Evolutionary conservation across 1,284 basidiomycete genomes (phyloP).

Genomic region (Cutaneotrichosporon spelunceum): DNA sequence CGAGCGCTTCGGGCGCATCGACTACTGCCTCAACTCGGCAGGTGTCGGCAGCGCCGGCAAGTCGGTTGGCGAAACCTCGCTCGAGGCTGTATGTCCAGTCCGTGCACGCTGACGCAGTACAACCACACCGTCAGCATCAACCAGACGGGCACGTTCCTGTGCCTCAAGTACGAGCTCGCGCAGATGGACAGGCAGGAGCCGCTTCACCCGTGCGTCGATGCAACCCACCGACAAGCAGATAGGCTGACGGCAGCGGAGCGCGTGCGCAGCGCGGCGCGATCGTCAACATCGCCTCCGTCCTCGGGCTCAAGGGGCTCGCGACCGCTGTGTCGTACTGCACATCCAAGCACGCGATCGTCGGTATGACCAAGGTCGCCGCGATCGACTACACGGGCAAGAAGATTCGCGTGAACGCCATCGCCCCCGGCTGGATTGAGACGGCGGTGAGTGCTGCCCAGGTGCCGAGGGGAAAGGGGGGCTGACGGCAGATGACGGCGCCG

Average conservation of each 20-base stretch:
- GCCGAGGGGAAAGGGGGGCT: background rate
- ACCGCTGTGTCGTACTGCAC: conserved; percentile 17
- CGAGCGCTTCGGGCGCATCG: conserved; percentile 32
- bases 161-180: conserved; percentile 21
- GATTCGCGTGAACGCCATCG: conserved; percentile 22
- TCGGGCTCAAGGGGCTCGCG: conserved; percentile 5
- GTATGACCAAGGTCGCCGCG: conserved; percentile 23
- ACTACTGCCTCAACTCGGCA: conserved; percentile 39
- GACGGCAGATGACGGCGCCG: conserved; percentile 16
- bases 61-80: background rate
- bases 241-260: background rate
- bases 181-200: conserved; percentile 27
- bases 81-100: conserved; percentile 27
- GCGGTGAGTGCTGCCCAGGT: too few species aligned
- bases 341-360: conserved; percentile 28
- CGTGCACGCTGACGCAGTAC: conserved; percentile 27
- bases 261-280: conserved; percentile 26
- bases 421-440: conserved; percentile 17
- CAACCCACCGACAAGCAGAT: background rate
- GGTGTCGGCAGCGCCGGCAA: conserved; percentile 27
- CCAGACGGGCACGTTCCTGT: conserved; percentile 25
- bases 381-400: conserved; percentile 20
- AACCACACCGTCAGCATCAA: conserved; percentile 34
- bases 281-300: conserved; percentile 22
- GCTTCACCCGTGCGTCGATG: background rate